Evolutionary conservation across 768 basidiomycete genomes (phyloP).

Genomic region (Lactifluus subvellereus): DNA sequence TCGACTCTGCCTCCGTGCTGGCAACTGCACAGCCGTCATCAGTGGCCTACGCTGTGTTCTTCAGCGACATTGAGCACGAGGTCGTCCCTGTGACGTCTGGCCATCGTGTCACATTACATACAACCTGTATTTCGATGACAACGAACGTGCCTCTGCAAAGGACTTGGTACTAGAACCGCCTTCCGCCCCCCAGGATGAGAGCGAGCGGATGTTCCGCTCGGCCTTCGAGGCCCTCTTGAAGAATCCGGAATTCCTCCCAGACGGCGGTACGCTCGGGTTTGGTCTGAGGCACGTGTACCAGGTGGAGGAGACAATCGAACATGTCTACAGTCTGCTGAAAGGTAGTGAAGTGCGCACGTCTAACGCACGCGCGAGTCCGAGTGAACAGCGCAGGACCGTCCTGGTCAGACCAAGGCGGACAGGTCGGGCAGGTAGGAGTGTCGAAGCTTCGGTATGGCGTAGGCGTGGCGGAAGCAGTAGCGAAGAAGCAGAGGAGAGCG

Average conservation of each 20-base stretch:
- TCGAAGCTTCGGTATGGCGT: too few species aligned
- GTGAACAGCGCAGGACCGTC: too few species aligned
- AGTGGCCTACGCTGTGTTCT: slow-evolving; percentile 39
- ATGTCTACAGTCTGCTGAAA: slow-evolving; percentile 7
- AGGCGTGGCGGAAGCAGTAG: too few species aligned
- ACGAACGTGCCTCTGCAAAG: background rate
- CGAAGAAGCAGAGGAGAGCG: too few species aligned
- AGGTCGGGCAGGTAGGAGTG: too few species aligned
- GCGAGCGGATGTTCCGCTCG: slow-evolving; percentile 16
- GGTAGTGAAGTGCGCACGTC: too few species aligned
- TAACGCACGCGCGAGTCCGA: too few species aligned
- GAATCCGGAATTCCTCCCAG: slow-evolving; percentile 33
- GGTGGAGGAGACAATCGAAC: slow-evolving; percentile 14
- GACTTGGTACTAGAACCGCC: background rate
- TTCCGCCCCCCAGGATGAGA: background rate
- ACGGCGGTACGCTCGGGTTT: slow-evolving; percentile 39
- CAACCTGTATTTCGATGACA: slow-evolving; percentile 33
- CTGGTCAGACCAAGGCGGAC: too few species aligned
- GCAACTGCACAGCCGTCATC: slow-evolving; percentile 12
- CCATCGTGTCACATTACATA: slow-evolving; percentile 40
- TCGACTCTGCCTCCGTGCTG: slow-evolving; percentile 35
- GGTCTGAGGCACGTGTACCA: slow-evolving; percentile 37
- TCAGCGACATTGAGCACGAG: slow-evolving; percentile 43
- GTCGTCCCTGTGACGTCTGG: slow-evolving; percentile 39
- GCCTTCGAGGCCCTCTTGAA: slow-evolving; percentile 30